Base-by-base conservation (phyloP, 805 yeast species). In the Starmerella asiatica region DNA sequence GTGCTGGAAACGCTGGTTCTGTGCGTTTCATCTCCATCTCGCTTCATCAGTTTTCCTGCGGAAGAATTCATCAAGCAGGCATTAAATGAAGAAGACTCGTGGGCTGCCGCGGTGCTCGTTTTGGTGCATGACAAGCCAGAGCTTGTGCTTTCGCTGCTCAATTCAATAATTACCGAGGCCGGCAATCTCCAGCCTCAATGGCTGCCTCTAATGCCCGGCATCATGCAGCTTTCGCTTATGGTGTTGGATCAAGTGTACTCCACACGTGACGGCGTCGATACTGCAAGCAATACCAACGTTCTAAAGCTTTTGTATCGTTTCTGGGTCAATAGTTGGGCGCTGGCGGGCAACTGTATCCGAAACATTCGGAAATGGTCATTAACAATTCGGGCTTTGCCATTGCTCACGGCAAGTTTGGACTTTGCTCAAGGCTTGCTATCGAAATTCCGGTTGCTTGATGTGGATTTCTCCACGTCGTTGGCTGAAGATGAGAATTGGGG, bases 321-420 rank as follows among this genome's bases (percentile, higher is more conserved):
- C 40, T 91, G 97, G 97, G 61, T 61, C 11, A 48, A 60, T 5
- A 67, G 76, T 29, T 88, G 98, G 97, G 52, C 53, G 12, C 79
- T 83, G 45, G 59, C 88, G 42, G 71, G 72, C 33, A 68, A 76
- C 65, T 71, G 83, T 2, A 82, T 80, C 48, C 63, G 65, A 31
- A 69, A 71, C 40, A 82, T 93, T 1, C 61, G 80, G 12, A 56
- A 57, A 3, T 88, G 98, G 98, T 84, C 95, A 0, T 59, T 67
- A 2, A 59, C 62, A 28, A 77, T 75, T 50, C 94, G 84, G 54
- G 76, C 83, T 0, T 8, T 32, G 17, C 34, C n/a, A 16, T 6
- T 32, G 4, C 16, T 32, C 9, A 20, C 34, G 11, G 16, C 24
- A 6, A 6, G 27, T n/a, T 65, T 88, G 37, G 95, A 86, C 49